Conservation (phyloP, 202 grass and related monocot genomes). For the Alloteropsis angusta region DNA sequence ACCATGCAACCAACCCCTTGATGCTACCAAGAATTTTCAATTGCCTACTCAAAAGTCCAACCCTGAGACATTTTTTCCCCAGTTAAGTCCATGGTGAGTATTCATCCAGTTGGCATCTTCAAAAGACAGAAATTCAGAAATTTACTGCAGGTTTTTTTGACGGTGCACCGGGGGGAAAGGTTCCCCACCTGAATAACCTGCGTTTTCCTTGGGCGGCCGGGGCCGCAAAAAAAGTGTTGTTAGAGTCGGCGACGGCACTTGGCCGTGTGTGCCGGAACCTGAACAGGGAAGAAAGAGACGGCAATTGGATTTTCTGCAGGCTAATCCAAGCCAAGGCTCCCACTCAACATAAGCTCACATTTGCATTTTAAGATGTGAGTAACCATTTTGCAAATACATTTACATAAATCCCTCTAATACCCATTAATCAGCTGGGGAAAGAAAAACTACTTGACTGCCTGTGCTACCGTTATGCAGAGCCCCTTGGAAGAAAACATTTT, state of each 20-base stretch:
- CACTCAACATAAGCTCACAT: not conserved
- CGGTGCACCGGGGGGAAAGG: too few species aligned
- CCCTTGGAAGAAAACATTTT: not conserved
- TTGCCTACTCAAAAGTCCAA: not conserved
- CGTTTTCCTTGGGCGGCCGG: too few species aligned
- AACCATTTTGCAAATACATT: not conserved
- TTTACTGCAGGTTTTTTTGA: too few species aligned
- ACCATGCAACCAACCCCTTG: not conserved
- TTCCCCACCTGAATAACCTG: too few species aligned
- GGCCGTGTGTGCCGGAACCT: too few species aligned
- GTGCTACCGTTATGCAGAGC: not conserved
- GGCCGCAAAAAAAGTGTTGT: too few species aligned
- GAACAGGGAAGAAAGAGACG: too few species aligned
- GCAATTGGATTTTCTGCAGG: not conserved
- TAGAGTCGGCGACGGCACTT: too few species aligned
- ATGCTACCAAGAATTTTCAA: not conserved
- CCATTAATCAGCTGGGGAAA: not conserved
- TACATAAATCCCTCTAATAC: not conserved
- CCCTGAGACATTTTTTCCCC: too few species aligned
- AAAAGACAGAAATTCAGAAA: not conserved
- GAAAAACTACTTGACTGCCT: not conserved
- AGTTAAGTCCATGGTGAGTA: not conserved
- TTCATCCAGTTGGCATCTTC: not conserved
- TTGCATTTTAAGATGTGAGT: not conserved
- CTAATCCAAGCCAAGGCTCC: not conserved